phyloP scores from a whole-genome alignment of 805 yeast genomes.

The Wickerhamiella spandovensis region DNA sequence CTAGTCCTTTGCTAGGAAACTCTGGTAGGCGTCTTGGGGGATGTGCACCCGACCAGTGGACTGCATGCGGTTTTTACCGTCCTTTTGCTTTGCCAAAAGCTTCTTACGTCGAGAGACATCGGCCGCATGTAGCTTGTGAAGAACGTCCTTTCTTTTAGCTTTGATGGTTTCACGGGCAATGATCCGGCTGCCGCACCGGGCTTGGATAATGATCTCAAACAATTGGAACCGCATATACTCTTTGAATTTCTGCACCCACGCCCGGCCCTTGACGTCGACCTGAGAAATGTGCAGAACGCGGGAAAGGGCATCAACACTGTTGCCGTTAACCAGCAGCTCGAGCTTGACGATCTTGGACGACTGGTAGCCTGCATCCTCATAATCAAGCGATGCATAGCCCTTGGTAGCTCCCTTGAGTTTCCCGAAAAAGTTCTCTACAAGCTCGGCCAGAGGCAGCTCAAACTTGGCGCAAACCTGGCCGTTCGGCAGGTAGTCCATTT shows the following conservation, averaged over 20 bases:
- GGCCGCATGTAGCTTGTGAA: slow-evolving; percentile 85
- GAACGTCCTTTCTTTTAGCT: slow-evolving; percentile 89
- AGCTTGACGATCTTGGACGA: slow-evolving; percentile 71
- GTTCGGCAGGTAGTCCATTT: slow-evolving; percentile 58
- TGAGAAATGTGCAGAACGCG: slow-evolving; percentile 79
- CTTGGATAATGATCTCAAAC: slow-evolving; percentile 88
- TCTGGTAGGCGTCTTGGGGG: slow-evolving; percentile 77
- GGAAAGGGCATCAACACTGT: slow-evolving; percentile 80
- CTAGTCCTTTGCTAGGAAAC: slow-evolving; percentile 38
- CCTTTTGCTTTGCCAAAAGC: slow-evolving; percentile 75
- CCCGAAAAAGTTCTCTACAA: slow-evolving; percentile 93
- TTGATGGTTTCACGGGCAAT: slow-evolving; percentile 87
- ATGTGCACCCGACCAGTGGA: slow-evolving; percentile 65
- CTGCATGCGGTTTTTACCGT: slow-evolving; percentile 79
- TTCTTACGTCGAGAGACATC: slow-evolving; percentile 86
- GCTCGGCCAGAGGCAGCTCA: slow-evolving; percentile 70
- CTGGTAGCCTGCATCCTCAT: slow-evolving; percentile 83
- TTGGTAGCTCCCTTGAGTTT: slow-evolving; percentile 76
- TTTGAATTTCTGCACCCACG: slow-evolving; percentile 72
- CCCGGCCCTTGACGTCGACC: slow-evolving; percentile 57
- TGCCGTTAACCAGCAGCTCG: slow-evolving; percentile 81
- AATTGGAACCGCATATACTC: slow-evolving; percentile 69
- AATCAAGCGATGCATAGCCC: slow-evolving; percentile 90
- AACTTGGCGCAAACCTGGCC: slow-evolving; percentile 76
- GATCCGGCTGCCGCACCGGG: slow-evolving; percentile 64